Base-by-base conservation (phyloP, 305 asterid genomes). In the Rubia balearica region DNA sequence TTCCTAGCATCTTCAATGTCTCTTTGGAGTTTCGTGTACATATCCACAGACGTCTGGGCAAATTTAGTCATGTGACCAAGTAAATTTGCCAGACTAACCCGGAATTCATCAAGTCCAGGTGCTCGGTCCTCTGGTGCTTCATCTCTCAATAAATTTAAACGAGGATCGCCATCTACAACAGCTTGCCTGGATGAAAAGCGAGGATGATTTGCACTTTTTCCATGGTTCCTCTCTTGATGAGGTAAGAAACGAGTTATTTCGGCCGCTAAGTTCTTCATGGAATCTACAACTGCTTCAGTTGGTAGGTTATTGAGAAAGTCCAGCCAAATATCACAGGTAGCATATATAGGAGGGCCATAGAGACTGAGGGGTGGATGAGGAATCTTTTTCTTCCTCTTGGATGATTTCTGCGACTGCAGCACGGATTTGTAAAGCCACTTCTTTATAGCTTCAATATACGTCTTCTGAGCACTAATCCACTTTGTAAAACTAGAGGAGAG, bases 351-450 rank as follows among this genome's bases (percentile, higher is more conserved):
- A 0, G 99, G 99, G 22, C 99, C 99, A 33, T 6, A 46, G 78
- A 89, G 56, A 57, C 93, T 75, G 49, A 88, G 80, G 7, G 85
- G 84, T 6, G 87, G 91, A 46, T 80, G 86, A 27, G 65, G 83
- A 65, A 22, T 67, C 76, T 87, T 84, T 64, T 84, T 85, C 77
- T 85, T 88, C 74, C 96, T 83, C 81, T 84, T 87, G 74, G 97
- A 76, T 8, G 85, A 75, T 42, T 78, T 87, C 79, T 87, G 83
- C 6, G 83, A 83, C 61, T 82, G 81, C 40, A 81, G 53, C 11
- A 91, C 97, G 6, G 96, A 94, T 73, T 91, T 94, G 74, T 71
- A 68, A 55, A 94, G 96, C 99, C 99, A 94, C 74, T 86, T 85
- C 27, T 94, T 79, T 62, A 94, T 89, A 63, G 90, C 79, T 71